Conservation (phyloP, 2,329 filamentous ascomycete species). For the Claviceps africana region DNA sequence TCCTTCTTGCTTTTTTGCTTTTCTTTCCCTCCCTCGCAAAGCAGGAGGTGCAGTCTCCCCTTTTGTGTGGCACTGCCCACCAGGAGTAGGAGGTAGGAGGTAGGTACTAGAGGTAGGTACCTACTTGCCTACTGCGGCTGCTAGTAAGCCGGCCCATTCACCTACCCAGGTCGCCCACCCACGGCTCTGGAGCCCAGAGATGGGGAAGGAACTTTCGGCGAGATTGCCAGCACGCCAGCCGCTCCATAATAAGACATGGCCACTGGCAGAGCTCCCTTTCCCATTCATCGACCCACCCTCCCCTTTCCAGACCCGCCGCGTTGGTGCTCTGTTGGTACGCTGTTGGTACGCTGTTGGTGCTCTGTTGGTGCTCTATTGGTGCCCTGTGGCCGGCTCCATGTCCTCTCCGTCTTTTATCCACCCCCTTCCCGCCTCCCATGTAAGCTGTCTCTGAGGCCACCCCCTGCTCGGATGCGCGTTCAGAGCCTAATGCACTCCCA, state of each 20-base stretch:
- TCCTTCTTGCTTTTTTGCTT: neutral
- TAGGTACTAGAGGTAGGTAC: no score
- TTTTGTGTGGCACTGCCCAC: no score
- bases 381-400: neutral
- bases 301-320: conserved; percentile 2
- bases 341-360: no score
- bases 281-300: neutral
- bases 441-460: neutral
- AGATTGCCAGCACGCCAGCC: conserved; percentile 2
- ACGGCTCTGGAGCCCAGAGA: neutral
- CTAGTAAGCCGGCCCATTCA: neutral
- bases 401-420: neutral
- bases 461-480: neutral
- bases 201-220: neutral
- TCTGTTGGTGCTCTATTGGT: no score
- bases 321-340: no score
- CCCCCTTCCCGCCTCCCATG: neutral
- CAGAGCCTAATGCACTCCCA: neutral
- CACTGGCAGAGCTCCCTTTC: neutral
- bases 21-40: no score
- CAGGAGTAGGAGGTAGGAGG: no score
- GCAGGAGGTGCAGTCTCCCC: no score
- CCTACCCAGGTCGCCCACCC: neutral
- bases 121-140: neutral
- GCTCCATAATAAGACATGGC: neutral